Base-by-base conservation (phyloP, 768 basidiomycete genomes). In the Boletus sensibilis region DNA sequence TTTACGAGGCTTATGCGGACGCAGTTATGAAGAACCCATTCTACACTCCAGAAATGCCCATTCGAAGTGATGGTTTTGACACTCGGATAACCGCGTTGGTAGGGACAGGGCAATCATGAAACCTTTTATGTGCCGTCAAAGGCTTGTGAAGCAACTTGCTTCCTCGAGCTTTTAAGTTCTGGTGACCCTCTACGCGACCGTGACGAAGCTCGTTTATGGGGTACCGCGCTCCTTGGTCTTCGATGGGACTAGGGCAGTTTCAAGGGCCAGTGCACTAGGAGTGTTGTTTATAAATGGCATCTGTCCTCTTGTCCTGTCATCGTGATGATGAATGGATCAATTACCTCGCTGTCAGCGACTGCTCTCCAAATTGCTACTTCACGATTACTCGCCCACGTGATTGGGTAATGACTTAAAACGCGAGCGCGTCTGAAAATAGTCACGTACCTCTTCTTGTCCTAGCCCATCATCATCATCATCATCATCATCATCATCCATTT, bases 1-100 rank as follows among this genome's bases (percentile, higher is more conserved):
- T 94, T 45, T 98, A 98, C 72, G 94, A 98, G 70, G 84, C 83
- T 20, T 99, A 98, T 70, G 82, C 95, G 1, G 97, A 98, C 68
- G 86, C 90, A 1, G 94, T 94, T 52, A 96, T 98, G 92, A 98
- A 98, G 79, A 98, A 98, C 68, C 97, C 97, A 1, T 99, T 99
- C 74, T 94, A 98, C 72, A 96, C 94, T 6, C 91, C 90, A n/a
- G 97, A 98, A 71, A 99, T 98, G 96, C 97, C 97, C 2, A 94
- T 98, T 61, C 84, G 97, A 45, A 93, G 80, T 42, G 92, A 94
- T 63, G 85, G 83, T 18, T 98, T 98, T 67, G 96, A 98, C 66
- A 74, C 74, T 53, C 82, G 85, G 43, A 84, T 92, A 50, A 75
- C 79, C 11, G 68, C 82, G 9, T 73, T 92, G 45, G 79, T 89